Evolutionary conservation across 2,329 filamentous ascomycete species (phyloP).

Genomic region (Dissoconium aciculare): DNA sequence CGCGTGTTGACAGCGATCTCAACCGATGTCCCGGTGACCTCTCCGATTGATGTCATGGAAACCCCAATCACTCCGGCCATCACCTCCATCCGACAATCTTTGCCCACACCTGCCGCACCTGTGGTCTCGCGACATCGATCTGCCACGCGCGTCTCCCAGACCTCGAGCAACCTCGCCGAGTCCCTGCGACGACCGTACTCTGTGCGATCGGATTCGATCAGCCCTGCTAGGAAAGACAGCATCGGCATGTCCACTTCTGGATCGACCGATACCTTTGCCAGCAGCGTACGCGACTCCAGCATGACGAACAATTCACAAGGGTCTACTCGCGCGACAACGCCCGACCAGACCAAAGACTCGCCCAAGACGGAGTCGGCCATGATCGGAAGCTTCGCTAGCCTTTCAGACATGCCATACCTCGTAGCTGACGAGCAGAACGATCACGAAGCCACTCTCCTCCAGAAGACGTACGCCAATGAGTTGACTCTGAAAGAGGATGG

Average conservation of each 20-base stretch:
- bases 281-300: conserved; percentile 60
- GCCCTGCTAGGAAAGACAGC: conserved; percentile 43
- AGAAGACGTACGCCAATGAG: conserved; percentile 82
- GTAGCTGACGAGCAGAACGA: conserved; percentile 65
- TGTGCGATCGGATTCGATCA: conserved; percentile 7
- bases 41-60: conserved; percentile 4
- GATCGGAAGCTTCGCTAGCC: conserved; percentile 48
- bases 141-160: conserved; percentile 7
- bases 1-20: conserved; percentile 5
- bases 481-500: conserved; percentile 89
- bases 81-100: conserved; percentile 4
- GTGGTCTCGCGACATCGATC: conserved; percentile 6
- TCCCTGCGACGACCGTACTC: conserved; percentile 8
- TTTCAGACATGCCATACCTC: conserved; percentile 46
- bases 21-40: conserved; percentile 1
- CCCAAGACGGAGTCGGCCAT: conserved; percentile 37
- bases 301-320: conserved; percentile 64
- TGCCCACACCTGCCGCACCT: conserved; percentile 6
- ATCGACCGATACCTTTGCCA: conserved; percentile 63
- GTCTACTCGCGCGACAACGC: conserved; percentile 79
- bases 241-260: conserved; percentile 62
- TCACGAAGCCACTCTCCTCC: conserved; percentile 68
- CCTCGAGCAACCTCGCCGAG: conserved; percentile 8
- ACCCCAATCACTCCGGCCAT: conserved; percentile 5
- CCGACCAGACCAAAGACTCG: conserved; percentile 45